A percentile compares a stretch with the other conserved stretches of the same genome.
Evolutionary conservation across 345 rosid genomes (phyloP).

Genomic region (Salix brachista): DNA sequence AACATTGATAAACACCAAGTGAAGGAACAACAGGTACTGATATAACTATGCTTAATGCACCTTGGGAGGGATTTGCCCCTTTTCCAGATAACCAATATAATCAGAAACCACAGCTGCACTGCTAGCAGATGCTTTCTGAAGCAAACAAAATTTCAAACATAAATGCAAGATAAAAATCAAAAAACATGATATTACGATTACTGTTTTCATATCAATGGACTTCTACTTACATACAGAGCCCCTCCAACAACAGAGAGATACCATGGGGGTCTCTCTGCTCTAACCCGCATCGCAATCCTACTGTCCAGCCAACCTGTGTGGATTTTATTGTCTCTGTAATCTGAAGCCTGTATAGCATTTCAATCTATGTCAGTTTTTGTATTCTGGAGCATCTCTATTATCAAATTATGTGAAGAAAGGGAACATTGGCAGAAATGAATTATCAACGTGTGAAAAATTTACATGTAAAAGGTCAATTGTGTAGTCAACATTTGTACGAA

Average conservation of each 20-base stretch:
- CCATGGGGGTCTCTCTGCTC: conserved; percentile 99
- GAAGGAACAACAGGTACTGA: not conserved
- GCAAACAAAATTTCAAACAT: conserved; percentile 17
- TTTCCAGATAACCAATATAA: conserved; percentile 94
- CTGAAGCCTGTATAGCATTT: conserved; percentile 67
- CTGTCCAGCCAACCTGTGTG: conserved; percentile 99
- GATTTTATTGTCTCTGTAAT: conserved; percentile 91
- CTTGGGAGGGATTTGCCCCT: conserved; percentile 99
- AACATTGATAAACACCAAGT: conserved; percentile 14
- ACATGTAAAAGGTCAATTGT: conserved; percentile 96
- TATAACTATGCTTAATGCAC: conserved; percentile 29
- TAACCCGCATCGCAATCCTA: conserved; percentile 99
- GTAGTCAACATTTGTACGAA: conserved; percentile 95
- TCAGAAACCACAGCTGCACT: conserved; percentile 97
- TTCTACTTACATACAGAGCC: conserved; percentile 73
- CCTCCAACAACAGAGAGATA: conserved; percentile 99
- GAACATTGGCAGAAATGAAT: not conserved
- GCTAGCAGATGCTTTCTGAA: conserved; percentile 92
- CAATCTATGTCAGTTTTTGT: conserved; percentile 15
- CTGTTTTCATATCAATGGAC: conserved; percentile 8
- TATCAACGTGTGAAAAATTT: conserved; percentile 26
- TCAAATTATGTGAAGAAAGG: not conserved
- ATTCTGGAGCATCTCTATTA: not conserved
- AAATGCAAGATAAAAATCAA: not conserved
- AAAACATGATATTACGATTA: not conserved